Evolutionary conservation across 140 eudicot species (phyloP).

Genomic region (Flaveria floridana): DNA sequence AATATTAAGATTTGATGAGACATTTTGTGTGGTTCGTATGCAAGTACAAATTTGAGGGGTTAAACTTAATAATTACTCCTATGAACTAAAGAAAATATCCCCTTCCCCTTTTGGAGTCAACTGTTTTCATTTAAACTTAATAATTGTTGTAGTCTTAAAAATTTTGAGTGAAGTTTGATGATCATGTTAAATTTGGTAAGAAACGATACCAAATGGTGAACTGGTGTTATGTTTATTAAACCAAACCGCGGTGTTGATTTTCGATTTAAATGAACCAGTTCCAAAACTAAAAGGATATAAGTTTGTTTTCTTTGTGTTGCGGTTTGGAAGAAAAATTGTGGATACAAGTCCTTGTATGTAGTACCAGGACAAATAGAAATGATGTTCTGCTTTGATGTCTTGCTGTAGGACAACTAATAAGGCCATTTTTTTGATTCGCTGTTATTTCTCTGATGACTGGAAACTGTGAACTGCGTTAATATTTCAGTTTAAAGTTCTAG

Average conservation of each 20-base stretch:
- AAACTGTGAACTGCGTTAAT: background rate
- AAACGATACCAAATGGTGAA: slow-evolving; percentile 15
- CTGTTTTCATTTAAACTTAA: background rate
- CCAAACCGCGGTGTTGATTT: slow-evolving; percentile 5
- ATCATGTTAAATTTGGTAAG: background rate
- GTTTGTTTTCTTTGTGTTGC: background rate
- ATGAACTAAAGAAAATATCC: background rate
- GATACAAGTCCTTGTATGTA: slow-evolving; percentile 13
- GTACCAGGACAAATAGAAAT: slow-evolving; percentile 20
- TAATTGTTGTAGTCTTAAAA: background rate
- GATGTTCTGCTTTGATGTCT: slow-evolving; percentile 20
- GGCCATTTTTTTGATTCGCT: slow-evolving; percentile 13
- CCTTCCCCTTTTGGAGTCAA: background rate
- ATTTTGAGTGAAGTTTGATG: background rate
- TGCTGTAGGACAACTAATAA: slow-evolving; percentile 18
- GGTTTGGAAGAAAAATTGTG: background rate
- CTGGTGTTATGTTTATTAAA: slow-evolving; percentile 5
- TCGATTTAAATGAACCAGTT: background rate
- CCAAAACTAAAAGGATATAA: background rate
- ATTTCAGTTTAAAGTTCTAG: slow-evolving; percentile 2
- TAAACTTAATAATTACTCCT: background rate
- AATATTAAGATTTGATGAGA: background rate
- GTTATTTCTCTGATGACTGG: background rate
- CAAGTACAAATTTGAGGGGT: background rate
- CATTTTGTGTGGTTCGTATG: background rate